Percentiles rank a stretch among this genome's conserved stretches.
phyloP scores from a whole-genome alignment of 495 filamentous ascomycete species.

The Lasiosphaeria hispida region DNA sequence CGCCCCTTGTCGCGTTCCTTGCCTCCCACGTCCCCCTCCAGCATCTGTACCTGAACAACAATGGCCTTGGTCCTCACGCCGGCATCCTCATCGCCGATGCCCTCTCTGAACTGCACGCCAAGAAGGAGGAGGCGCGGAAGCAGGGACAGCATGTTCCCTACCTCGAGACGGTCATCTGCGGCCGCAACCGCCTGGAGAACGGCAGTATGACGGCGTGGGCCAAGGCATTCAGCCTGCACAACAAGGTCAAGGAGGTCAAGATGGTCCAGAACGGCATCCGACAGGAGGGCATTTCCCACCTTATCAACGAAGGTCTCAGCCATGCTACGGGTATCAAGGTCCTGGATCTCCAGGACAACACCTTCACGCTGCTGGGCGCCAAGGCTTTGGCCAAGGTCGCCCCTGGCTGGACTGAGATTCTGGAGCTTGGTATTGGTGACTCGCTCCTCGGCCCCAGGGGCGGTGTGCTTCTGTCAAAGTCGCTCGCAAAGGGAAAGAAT shows the following conservation, averaged over 20 bases:
- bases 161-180: constrained; percentile 92
- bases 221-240: constrained; percentile 75
- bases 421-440: constrained; percentile 86
- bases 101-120: constrained; percentile 69
- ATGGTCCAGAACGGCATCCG: constrained; percentile 99
- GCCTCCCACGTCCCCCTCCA: constrained; percentile 80
- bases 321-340: constrained; percentile 62
- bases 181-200: constrained; percentile 91
- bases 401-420: constrained; percentile 67
- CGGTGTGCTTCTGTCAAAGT: constrained; percentile 66
- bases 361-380: constrained; percentile 81
- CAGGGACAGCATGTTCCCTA: constrained; percentile 66
- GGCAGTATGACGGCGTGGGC: constrained; percentile 96
- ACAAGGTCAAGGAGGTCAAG: constrained; percentile 76
- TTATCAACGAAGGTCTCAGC: constrained; percentile 74
- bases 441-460: constrained; percentile 81
- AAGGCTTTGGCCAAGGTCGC: constrained; percentile 73
- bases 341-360: constrained; percentile 95
- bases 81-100: constrained; percentile 81
- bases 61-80: constrained; percentile 90
- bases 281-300: constrained; percentile 78
- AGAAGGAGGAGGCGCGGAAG: constrained; percentile 73
- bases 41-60: constrained; percentile 94
- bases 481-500: constrained; percentile 73
- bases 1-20: constrained; percentile 81